Percentiles rank a stretch among this genome's conserved stretches.
Conservation (phyloP, 2,329 filamentous ascomycete species). For the Acrodontium crateriforme region DNA sequence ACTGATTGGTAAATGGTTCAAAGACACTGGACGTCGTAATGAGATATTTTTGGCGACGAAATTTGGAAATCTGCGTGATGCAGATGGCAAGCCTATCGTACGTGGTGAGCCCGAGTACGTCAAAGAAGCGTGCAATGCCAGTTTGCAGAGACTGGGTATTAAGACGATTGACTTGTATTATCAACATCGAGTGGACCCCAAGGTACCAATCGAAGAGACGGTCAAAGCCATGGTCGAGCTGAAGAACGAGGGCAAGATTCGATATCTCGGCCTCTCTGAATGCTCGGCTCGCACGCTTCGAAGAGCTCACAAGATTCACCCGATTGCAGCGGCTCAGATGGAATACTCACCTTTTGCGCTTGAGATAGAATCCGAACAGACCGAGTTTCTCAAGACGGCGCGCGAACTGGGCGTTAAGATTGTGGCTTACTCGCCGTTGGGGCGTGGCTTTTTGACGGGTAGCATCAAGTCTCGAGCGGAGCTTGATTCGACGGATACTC, state of each 20-base stretch:
- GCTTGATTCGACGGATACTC: constrained; percentile 21
- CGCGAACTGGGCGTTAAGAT: constrained; percentile 34
- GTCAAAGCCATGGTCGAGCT: constrained; percentile 30
- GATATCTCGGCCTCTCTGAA: constrained; percentile 38
- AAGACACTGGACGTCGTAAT: constrained; percentile 23
- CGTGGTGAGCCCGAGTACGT: constrained; percentile 26
- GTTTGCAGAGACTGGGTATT: constrained; percentile 24
- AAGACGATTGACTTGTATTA: constrained; percentile 32
- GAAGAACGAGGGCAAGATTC: constrained; percentile 40
- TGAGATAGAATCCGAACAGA: constrained; percentile 34
- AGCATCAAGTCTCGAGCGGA: constrained; percentile 26
- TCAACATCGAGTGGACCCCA: constrained; percentile 29
- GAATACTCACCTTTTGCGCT: constrained; percentile 38
- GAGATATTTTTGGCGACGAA: constrained; percentile 31
- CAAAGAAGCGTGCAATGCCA: constrained; percentile 22
- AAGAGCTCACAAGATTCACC: constrained; percentile 35
- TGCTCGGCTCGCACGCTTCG: constrained; percentile 36
- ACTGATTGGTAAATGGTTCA: constrained; percentile 27
- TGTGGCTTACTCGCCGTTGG: constrained; percentile 28
- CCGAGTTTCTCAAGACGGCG: constrained; percentile 29
- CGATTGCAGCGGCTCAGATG: constrained; percentile 39
- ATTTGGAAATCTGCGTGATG: constrained; percentile 18
- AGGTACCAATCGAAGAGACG: constrained; percentile 32
- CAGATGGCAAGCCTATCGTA: constrained; percentile 11
- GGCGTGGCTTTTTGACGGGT: constrained; percentile 31